Base-by-base conservation (phyloP, 257 asterid species). In the Solanum pennellii region DNA sequence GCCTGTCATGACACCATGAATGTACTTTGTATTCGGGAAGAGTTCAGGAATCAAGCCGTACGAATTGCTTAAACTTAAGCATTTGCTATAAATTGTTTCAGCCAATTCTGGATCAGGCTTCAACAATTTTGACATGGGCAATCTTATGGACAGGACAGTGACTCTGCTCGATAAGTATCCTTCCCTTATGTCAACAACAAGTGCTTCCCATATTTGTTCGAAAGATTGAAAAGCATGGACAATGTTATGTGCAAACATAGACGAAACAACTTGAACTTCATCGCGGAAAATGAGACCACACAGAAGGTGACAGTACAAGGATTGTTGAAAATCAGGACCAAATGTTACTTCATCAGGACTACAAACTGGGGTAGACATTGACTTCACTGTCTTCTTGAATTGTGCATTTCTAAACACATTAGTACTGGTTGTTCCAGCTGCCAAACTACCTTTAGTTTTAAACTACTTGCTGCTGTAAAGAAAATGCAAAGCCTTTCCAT, bases 351-450 rank as follows among this genome's bases (percentile, higher is more conserved):
- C 29, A 27, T 27, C 29, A 27, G 29, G 29, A 27, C 29, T 27
- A 27, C 29, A 1, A 27, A 27, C 29, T 27, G 29, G 29, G 29
- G 29, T 27, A 27, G 29, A 27, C 29, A 27, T 27, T 27, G 29
- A 1, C 29, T 27, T 27, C 29, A 27, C 89, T 6, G 98, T 96
- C 92, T 94, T 97, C 89, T 97, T 97, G 96, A 27, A 27, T 27
- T 27, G 29, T 27, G 1, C 29, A 27, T 97, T n/a, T n/a, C 99
- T 10, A 97, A 97, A 95, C 94, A 62, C 29, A 27, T 27, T 27
- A 1, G 29, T 27, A 27, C 29, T 27, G 29, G 29, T 1, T 27
- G 29, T 27, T 27, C 29, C 29, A 27, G 1, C 29, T 27, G 29
- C 29, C n/a, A n/a, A 27, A 27, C 29, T 1, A 27, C 29, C 29